phyloP scores from a whole-genome alignment of 441 rosid species.

The Euphorbia celastroides region DNA sequence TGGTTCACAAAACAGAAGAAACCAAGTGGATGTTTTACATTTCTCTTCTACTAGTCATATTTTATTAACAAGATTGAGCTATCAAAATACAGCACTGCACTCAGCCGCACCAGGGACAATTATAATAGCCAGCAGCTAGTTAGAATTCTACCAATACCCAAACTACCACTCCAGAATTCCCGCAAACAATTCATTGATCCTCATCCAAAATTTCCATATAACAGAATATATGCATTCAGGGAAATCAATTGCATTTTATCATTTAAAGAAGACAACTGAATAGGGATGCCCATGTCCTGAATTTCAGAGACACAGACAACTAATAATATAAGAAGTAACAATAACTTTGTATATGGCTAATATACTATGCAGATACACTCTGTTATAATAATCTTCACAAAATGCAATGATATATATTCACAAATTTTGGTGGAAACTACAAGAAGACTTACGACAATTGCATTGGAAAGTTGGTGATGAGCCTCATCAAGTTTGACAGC shows the following conservation, averaged over 20 bases:
- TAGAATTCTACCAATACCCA: not conserved
- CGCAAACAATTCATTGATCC: not conserved
- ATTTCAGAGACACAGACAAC: too few relatives aligned
- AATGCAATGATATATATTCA: not conserved
- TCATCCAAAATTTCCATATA: not conserved
- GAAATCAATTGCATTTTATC: not conserved
- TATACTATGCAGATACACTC: not conserved
- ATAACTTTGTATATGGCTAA: not conserved
- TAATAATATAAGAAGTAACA: not conserved
- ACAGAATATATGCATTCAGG: not conserved
- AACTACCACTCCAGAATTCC: not conserved
- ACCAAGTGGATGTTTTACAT: too few relatives aligned
- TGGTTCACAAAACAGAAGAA: not conserved
- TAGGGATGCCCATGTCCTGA: too few relatives aligned
- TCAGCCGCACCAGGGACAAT: not conserved
- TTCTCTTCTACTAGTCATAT: not conserved
- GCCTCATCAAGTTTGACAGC: slow-evolving; percentile 95
- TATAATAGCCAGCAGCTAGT: not conserved
- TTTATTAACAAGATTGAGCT: not conserved
- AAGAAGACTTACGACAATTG: slow-evolving; percentile 72
- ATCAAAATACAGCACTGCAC: not conserved
- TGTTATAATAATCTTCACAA: too few relatives aligned
- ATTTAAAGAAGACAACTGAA: not conserved
- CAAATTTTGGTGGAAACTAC: not conserved
- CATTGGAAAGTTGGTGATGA: slow-evolving; percentile 96